These are phyloP conservation scores for Knoxia roxburghii DNA, from an alignment of 257 asterid species.

Conservation along the genomic window DNA sequence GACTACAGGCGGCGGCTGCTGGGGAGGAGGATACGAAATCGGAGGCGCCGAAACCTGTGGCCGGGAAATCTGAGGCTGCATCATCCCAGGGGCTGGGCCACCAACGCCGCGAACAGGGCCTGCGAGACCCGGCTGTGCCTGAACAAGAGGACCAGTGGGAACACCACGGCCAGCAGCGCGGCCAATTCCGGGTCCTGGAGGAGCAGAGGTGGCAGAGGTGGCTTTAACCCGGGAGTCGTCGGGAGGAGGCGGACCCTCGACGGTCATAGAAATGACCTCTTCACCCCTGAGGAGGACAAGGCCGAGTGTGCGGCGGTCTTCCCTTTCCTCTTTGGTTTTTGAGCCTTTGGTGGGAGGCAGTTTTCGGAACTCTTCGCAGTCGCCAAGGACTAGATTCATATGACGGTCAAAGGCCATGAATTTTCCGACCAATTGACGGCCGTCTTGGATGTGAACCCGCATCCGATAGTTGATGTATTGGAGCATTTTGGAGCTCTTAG, in stretches of 20 bases:
- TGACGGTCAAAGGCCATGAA: conserved; percentile 98
- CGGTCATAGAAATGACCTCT: conserved; percentile 86
- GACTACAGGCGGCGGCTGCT: conserved; percentile 37
- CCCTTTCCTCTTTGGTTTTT: conserved; percentile 78
- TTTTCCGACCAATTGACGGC: conserved; percentile 83
- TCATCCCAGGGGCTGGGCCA: conserved; percentile 93
- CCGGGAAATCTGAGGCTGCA: conserved; percentile 92
- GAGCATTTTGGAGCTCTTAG: conserved; percentile 92
- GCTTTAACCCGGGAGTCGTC: conserved; percentile 75
- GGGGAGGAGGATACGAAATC: conserved; percentile 44
- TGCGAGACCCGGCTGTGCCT: conserved; percentile 83
- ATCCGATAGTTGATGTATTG: conserved; percentile 88
- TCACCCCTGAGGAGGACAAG: conserved; percentile 89
- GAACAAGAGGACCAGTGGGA: conserved; percentile 48
- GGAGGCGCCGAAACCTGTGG: conserved; percentile 75
- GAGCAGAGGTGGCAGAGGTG: conserved; percentile 40
- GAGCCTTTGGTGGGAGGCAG: conserved; percentile 77
- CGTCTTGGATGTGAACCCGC: conserved; percentile 92
- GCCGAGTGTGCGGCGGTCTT: conserved; percentile 90
- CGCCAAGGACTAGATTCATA: conserved; percentile 93
- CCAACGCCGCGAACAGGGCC: conserved; percentile 94
- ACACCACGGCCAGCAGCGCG: conserved; percentile 95
- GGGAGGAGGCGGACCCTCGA: conserved; percentile 96
- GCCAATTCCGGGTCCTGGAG: conserved; percentile 75
- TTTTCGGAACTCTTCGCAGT: conserved; percentile 89